A percentile compares a stretch with the other conserved stretches of the same genome.
Evolutionary conservation across 2,329 filamentous ascomycete species (phyloP).

Genomic region (Metarhizium rileyi): DNA sequence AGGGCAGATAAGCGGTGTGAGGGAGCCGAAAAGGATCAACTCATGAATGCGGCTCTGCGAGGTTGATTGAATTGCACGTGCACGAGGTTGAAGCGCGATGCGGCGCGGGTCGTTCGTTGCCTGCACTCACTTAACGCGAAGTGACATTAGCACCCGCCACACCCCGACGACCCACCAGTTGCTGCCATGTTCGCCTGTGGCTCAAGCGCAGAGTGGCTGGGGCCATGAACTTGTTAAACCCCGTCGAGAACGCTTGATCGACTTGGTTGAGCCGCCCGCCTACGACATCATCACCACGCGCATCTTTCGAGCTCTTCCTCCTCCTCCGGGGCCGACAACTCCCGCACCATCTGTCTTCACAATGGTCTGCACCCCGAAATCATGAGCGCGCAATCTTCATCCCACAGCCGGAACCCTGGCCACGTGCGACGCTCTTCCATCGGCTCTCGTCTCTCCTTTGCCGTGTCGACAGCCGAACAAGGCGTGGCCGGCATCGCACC

Average conservation of each 20-base stretch:
- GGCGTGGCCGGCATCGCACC: conserved; percentile 43
- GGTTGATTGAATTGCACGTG: background rate
- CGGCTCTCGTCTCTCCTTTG: conserved; percentile 56
- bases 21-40: too few relatives aligned
- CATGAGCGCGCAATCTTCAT: conserved; percentile 45
- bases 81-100: background rate
- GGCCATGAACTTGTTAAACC: too few relatives aligned
- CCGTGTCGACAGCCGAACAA: conserved; percentile 54
- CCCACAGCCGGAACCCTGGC: conserved; percentile 31
- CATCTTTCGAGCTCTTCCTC: background rate
- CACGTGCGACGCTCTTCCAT: conserved; percentile 44
- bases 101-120: background rate
- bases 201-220: too few relatives aligned
- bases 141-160: too few relatives aligned
- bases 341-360: conserved; percentile 14
- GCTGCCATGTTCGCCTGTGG: too few relatives aligned
- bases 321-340: background rate
- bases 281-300: too few relatives aligned
- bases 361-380: conserved; percentile 29
- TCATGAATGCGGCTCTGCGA: background rate
- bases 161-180: too few relatives aligned
- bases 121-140: conserved; percentile 5
- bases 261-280: too few relatives aligned
- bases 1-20: too few relatives aligned
- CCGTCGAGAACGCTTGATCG: too few relatives aligned